phyloP scores from a whole-genome alignment of 2,329 filamentous ascomycete genomes.

The Delphinella strobiligena region DNA sequence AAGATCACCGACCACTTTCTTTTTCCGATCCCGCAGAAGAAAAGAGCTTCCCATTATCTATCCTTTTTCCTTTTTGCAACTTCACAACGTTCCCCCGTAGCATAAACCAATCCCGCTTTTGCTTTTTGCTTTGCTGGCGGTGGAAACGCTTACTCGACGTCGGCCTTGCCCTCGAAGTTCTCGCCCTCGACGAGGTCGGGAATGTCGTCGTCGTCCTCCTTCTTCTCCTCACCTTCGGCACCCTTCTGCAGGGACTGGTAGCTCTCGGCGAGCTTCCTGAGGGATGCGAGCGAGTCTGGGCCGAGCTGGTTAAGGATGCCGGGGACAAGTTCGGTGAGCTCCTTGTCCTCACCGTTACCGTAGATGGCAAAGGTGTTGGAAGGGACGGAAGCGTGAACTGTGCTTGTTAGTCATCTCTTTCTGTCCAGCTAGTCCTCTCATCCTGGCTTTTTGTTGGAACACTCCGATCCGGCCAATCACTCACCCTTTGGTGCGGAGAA shows the following conservation, averaged over 20 bases:
- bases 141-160: conserved; percentile 61
- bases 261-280: conserved; percentile 97
- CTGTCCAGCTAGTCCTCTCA: conserved; percentile 1
- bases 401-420: conserved; percentile 7
- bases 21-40: too few relatives aligned
- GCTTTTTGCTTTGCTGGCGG: too few relatives aligned
- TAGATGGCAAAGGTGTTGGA: conserved; percentile 99
- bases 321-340: conserved; percentile 97
- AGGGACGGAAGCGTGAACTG: conserved; percentile 93
- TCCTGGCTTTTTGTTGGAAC: too few relatives aligned
- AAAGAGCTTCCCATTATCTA: too few relatives aligned
- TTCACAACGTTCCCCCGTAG: too few relatives aligned
- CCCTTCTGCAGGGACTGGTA: conserved; percentile 99
- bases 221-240: conserved; percentile 56
- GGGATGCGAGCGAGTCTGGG: conserved; percentile 91
- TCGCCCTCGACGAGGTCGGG: conserved; percentile 93
- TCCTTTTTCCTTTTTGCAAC: too few relatives aligned
- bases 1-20: too few relatives aligned
- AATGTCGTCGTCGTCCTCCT: conserved; percentile 77
- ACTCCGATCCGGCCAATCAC: conserved; percentile 28
- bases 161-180: conserved; percentile 80
- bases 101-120: too few relatives aligned
- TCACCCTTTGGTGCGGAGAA: conserved; percentile 95
- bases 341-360: conserved; percentile 97
- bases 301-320: conserved; percentile 99